Base-by-base conservation (phyloP, 306 rosid species). In the Quercus bicolor region DNA sequence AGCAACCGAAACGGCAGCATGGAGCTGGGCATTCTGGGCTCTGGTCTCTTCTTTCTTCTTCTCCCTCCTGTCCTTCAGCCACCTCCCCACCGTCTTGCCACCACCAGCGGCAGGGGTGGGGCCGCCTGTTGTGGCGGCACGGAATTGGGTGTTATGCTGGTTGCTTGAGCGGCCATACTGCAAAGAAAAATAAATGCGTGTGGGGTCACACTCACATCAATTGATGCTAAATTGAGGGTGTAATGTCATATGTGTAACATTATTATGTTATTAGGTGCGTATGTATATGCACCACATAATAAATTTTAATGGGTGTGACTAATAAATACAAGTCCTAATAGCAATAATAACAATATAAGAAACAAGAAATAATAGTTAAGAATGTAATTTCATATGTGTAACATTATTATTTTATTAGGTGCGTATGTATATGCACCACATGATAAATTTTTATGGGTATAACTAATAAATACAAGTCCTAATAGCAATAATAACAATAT, bases 51-150 rank as follows among this genome's bases (percentile, higher is more conserved):
- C 98, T 75, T 96, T 94, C 83, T 91, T 94, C 87, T 89, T 94
- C 90, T 94, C 98, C 84, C 72, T 94, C 83, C 98, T 75, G 16
- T 94, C 97, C 90, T 92, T 94, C 4, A 94, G 85, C 98, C 98
- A 94, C 83, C 98, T 83, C 4, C 98, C 98, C 0, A 94, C 93
- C 28, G 97, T 93, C 90, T 91, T 96, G 0, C 97, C 94, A 0
- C 97, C 88, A 0, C 85, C 78, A 0, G 85, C 68, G 1, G 76
- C 54, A 0, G 83, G 64, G 0, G 78, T 51, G 4, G 83, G 74
- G 5, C 72, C 82, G 7, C 83, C 72, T 2, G 60, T 5, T 0
- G 85, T 75, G 28, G 87, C 56, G 0, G 86, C 52, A 56, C 91
- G 80, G 26, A 62, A 78, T 68, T 87, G 89, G 56, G 64, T 34